Base-by-base conservation (phyloP, 805 yeast species). In the Candida hispaniensis region DNA sequence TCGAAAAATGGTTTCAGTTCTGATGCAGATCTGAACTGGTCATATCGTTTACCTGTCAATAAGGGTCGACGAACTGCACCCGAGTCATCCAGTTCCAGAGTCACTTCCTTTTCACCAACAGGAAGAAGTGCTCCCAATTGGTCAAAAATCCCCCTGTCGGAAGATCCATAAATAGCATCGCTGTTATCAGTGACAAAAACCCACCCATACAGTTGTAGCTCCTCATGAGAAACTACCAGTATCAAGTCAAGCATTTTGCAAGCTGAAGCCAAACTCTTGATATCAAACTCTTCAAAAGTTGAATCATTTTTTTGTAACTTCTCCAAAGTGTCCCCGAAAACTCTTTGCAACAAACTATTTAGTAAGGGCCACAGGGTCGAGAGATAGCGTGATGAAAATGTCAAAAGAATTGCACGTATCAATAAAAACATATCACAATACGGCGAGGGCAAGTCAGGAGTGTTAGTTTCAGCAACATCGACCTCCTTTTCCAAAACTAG, bases 161-260 rank as follows among this genome's bases (percentile, higher is more conserved):
- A 42, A 12, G 51, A 57, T 40, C 65, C 63, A 46, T 63, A 66
- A 18, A 69, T 63, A 12, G 77, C 73, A 41, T 73, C 76, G 11
- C 73, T 64, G 11, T 71, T 73, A 46, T 79, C 82, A 16, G 75
- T 66, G 7, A 88, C 69, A 50, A 83, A 91, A 2, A 91, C 60
- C 97, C 97, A 88, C 48, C 83, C 91, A 42, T 71, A 54, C 54
- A 71, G 50, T 55, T 75, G 76, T 62, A 88, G 66, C 40, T 83
- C 94, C 50, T 86, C 96, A 25, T 67, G 66, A 21, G 74, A 71
- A 39, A 85, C 46, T 2, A 78, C 62, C 13, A 88, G 52, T 14
- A 85, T 53, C 18, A 79, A 66, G 50, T 88, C 98, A 29, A 91
- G 59, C 10, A 91, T 59, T 53, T 86, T 88, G 48, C 83, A 76